Conservation (phyloP, 176 grass and related monocot genomes). For the Cenchrus fungigraminus region DNA sequence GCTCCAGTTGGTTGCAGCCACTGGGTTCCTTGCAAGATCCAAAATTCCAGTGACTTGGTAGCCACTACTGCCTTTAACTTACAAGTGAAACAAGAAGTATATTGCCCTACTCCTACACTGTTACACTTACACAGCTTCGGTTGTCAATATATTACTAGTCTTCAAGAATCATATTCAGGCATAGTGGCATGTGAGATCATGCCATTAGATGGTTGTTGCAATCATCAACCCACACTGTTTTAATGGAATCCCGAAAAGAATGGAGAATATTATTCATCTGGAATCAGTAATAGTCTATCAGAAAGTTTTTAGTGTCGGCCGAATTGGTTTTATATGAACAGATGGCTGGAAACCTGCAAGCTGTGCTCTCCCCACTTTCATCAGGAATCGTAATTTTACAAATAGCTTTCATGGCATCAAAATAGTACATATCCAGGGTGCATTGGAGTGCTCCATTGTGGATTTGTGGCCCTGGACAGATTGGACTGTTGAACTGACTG, state of each 20-base stretch:
- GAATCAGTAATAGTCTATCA: slow-evolving; percentile 22
- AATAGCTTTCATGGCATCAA: slow-evolving; percentile 30
- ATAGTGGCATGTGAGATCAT: slow-evolving; percentile 13
- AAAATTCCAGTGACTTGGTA: slow-evolving; percentile 43
- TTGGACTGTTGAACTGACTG: neutral
- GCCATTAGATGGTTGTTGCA: neutral
- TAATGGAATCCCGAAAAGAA: slow-evolving; percentile 51
- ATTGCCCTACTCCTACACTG: neutral
- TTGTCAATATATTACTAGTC: neutral
- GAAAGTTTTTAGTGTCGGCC: slow-evolving; percentile 1
- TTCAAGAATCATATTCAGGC: slow-evolving; percentile 7
- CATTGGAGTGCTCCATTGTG: neutral
- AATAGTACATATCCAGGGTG: slow-evolving; percentile 4
- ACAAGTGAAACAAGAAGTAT: slow-evolving; percentile 12
- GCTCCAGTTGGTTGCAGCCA: neutral
- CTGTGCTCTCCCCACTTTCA: slow-evolving; percentile 48
- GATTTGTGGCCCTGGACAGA: slow-evolving; percentile 10
- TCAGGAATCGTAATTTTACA: slow-evolving; percentile 2
- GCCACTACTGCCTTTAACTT: slow-evolving; percentile 20
- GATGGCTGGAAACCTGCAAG: slow-evolving; percentile 23
- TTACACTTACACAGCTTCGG: neutral
- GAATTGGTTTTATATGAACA: neutral
- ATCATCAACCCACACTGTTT: slow-evolving; percentile 26
- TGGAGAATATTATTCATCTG: slow-evolving; percentile 36
- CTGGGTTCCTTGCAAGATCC: neutral